phyloP scores from a whole-genome alignment of 2,329 filamentous ascomycete genomes.

The Alternaria dauci region DNA sequence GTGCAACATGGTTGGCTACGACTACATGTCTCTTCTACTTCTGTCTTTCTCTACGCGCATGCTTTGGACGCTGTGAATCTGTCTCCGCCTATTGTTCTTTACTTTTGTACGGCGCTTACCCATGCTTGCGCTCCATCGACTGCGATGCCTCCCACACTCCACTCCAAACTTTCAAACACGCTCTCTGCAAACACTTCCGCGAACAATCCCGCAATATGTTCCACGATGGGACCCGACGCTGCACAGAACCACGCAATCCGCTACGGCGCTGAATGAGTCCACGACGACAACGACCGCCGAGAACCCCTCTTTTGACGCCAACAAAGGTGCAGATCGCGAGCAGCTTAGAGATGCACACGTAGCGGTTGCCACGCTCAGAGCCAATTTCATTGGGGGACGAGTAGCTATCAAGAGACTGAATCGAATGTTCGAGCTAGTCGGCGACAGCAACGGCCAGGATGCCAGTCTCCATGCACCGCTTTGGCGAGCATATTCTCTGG shows the following conservation, averaged over 20 bases:
- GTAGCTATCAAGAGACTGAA: constrained; percentile 23
- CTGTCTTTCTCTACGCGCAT: not conserved
- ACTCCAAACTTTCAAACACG: constrained; percentile 26
- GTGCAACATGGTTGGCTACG: not conserved
- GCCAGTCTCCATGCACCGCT: constrained; percentile 21
- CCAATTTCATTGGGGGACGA: not conserved
- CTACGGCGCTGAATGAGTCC: constrained; percentile 4
- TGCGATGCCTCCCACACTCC: constrained; percentile 34
- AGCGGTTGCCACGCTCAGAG: not conserved
- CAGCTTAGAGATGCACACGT: constrained; percentile 16
- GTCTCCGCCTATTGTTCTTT: not conserved
- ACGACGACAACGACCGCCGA: not conserved
- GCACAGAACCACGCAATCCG: constrained; percentile 12
- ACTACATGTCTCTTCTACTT: not conserved
- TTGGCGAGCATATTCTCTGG: constrained; percentile 44
- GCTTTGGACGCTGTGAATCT: not conserved
- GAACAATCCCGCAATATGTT: constrained; percentile 30
- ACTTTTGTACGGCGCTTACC: constrained; percentile 18
- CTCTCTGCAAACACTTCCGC: constrained; percentile 36
- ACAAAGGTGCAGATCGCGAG: constrained; percentile 16
- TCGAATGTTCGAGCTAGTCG: constrained; percentile 22
- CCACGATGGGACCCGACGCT: constrained; percentile 40
- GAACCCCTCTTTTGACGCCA: constrained; percentile 3
- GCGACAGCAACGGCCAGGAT: constrained; percentile 2
- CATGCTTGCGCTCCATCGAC: constrained; percentile 36